Base-by-base conservation (phyloP, 371 early-diverging fungal species). In the Haplosporangium sp. region DNA sequence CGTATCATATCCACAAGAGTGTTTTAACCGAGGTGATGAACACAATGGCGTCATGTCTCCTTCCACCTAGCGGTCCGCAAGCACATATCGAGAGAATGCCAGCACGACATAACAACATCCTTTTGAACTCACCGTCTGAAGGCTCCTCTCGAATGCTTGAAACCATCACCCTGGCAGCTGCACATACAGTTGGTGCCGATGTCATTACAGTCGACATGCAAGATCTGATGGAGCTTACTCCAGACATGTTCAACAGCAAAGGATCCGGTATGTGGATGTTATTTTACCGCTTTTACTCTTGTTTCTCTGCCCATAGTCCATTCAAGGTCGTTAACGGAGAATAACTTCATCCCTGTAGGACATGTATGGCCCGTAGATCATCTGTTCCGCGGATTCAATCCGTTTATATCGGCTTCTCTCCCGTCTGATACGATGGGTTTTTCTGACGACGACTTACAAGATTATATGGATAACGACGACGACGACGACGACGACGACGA, bases 171-270 rank as follows among this genome's bases (percentile, higher is more conserved):
- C 71, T 72, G 52, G 80, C 81, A 10, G 75, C 77, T 21, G 83
- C 84, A 51, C 80, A 81, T 29, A 71, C 63, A 16, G 60, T 71
- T 36, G 79, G 72, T n/a, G 80, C 67, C 1, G 74, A 74, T 68
- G 75, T 80, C 37, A 53, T 82, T 8, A 74, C 74, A 0, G 59
- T 88, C 42, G 87, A 88, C 54, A 62, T 82, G 5, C 86, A 86
- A 55, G 88, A 88, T 45, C 69, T 86, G 57, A 69, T 84, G 51
- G 73, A 77, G 14, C 69, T 88, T 40, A 84, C 85, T 13, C 66
- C 85, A 29, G 82, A 77, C 18, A 67, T 81, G 62, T 79, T 69
- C 69, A 81, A 60, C 76, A 54, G 29, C 61, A 74, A 42, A 56
- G 74, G 62, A 46, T 60, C 68, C 64, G 80, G 66, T 67, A 69